Base-by-base conservation (phyloP, 306 rosid genomes). In the Rosa persica region DNA sequence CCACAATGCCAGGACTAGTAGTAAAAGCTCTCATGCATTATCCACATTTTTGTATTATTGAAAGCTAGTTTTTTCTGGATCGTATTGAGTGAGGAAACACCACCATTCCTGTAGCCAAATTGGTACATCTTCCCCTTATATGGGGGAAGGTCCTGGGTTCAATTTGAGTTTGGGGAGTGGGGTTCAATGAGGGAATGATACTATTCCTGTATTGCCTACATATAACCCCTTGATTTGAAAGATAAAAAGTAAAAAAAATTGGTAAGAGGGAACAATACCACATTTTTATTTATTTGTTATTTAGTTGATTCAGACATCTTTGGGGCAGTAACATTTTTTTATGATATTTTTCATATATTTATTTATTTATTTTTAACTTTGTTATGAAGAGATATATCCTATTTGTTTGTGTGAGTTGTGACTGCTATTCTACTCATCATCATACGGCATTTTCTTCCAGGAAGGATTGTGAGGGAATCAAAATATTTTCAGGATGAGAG, bases 381-480 rank as follows among this genome's bases (percentile, higher is more conserved):
- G 23, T 39, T 36, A 19, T 52, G 15, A n/a, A 49, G 46, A 49
- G 5, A 17, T 11, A 43, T 27, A 43, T 74, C 47, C 47, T 27
- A 19, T 62, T 44, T 79, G 65, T 61, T 78, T 52, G 78, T 69
- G 78, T 9, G 48, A 74, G 36, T 27, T 69, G 78, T 7, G 48
- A 72, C 25, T 27, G 30, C 69, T 73, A 65, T 76, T 77, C 70
- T 76, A 69, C 80, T 74, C 64, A 80, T 39, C 67, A 11, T 40
- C 54, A 43, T 73, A 54, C 72, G 7, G 67, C 81, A 67, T 60
- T 58, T 19, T 74, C 51, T 83, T 81, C 58, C 96, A 95, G 98
- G 98, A 81, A 95, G 87, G 83, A 82, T 91, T 76, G 97, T 87
- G 71, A 80, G 88, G 75, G 91, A 89, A 73, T 89, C 95, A n/a